These are phyloP conservation scores for Saussurea involucrata DNA, from an alignment of 129 eudicot genomes.

Conservation along the genomic window DNA sequence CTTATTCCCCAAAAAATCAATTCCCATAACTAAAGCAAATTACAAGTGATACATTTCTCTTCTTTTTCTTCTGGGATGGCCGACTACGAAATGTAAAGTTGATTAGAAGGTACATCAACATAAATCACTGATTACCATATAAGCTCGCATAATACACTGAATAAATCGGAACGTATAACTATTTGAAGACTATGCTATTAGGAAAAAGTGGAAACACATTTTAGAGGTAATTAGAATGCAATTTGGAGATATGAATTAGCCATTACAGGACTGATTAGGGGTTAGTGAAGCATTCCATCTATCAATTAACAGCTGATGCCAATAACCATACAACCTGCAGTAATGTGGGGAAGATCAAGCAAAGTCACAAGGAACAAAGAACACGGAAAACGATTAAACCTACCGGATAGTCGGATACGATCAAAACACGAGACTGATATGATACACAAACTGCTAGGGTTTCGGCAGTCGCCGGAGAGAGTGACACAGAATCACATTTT, in stretches of 20 bases:
- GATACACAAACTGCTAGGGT: slow-evolving; percentile 18
- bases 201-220: background rate
- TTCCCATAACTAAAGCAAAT: background rate
- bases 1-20: background rate
- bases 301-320: background rate
- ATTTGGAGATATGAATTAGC: background rate
- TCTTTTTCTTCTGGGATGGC: background rate
- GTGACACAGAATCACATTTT: background rate
- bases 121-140: background rate
- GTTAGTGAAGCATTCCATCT: background rate
- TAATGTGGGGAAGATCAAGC: background rate
- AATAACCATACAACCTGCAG: background rate
- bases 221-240: background rate
- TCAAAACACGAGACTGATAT: background rate
- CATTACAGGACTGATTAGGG: background rate
- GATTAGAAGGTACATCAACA: background rate
- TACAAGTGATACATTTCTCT: background rate
- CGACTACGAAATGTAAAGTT: background rate
- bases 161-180: background rate
- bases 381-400: background rate
- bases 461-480: background rate
- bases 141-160: background rate
- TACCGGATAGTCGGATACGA: background rate
- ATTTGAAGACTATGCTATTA: background rate
- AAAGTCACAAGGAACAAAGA: background rate